Conservation (phyloP, 257 asterid species). For the Penstemon eatonii region DNA sequence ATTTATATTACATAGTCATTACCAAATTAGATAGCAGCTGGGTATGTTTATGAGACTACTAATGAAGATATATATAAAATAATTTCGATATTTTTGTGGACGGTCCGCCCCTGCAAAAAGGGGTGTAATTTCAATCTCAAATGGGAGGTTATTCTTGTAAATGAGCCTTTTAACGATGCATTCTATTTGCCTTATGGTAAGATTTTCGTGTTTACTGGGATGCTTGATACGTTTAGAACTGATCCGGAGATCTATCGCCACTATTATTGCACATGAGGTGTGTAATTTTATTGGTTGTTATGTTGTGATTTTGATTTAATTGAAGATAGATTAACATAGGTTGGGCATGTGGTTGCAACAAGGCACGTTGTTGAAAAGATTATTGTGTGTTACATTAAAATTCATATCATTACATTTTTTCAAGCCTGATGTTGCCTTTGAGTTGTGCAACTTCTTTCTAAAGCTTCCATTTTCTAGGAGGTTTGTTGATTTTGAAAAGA, state of each 20-base stretch:
- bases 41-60: too few relatives aligned
- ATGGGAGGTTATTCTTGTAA: slow-evolving; percentile 83
- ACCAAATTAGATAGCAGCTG: too few relatives aligned
- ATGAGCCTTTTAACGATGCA: slow-evolving; percentile 73
- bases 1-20: too few relatives aligned
- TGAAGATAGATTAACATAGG: slow-evolving; percentile 39
- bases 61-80: too few relatives aligned
- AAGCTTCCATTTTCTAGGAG: too few relatives aligned
- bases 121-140: slow-evolving; percentile 34
- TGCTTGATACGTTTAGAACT: slow-evolving; percentile 72
- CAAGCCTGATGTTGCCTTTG: too few relatives aligned
- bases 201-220: slow-evolving; percentile 89
- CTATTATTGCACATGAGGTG: slow-evolving; percentile 90
- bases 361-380: slow-evolving; percentile 79
- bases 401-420: too few relatives aligned
- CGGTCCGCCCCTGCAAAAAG: slow-evolving; percentile 28
- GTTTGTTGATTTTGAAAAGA: too few relatives aligned
- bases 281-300: not conserved
- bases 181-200: slow-evolving; percentile 91
- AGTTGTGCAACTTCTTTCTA: too few relatives aligned
- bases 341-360: slow-evolving; percentile 93
- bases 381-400: slow-evolving; percentile 76
- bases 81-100: too few relatives aligned
- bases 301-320: slow-evolving; percentile 12
- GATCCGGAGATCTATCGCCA: slow-evolving; percentile 91